phyloP scores from a whole-genome alignment of 2,329 filamentous ascomycete genomes.

The Setomelanomma holmii region DNA sequence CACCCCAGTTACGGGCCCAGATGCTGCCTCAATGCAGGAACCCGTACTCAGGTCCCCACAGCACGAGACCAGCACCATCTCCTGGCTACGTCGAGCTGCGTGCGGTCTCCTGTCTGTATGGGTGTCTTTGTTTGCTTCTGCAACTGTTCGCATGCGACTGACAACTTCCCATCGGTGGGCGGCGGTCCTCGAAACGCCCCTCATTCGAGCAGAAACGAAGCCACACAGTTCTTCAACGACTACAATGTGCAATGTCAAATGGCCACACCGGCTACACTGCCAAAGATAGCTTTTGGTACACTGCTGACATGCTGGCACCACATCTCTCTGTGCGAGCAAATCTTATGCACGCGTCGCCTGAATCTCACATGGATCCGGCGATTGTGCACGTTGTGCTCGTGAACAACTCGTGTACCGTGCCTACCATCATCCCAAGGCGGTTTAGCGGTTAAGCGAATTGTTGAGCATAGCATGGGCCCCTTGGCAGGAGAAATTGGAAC shows the following conservation, averaged over 20 bases:
- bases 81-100: neutral
- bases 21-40: slow-evolving; percentile 32
- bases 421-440: slow-evolving; percentile 18
- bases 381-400: slow-evolving; percentile 12
- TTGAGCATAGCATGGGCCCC: slow-evolving; percentile 38
- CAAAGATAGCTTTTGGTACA: neutral
- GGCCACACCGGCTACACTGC: too few species aligned
- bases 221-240: too few species aligned
- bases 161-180: too few species aligned
- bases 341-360: slow-evolving; percentile 15
- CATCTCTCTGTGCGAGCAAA: slow-evolving; percentile 12
- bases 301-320: slow-evolving; percentile 7
- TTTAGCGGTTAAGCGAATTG: slow-evolving; percentile 28
- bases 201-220: too few species aligned
- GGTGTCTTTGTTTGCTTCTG: slow-evolving; percentile 23
- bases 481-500: slow-evolving; percentile 39
- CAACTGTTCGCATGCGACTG: too few species aligned
- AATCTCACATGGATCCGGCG: slow-evolving; percentile 1
- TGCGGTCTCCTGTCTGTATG: slow-evolving; percentile 17
- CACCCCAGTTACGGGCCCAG: slow-evolving; percentile 24
- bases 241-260: too few species aligned
- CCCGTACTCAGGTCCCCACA: slow-evolving; percentile 21
- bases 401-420: slow-evolving; percentile 26
- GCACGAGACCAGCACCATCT: neutral
- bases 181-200: too few species aligned